Evolutionary conservation across 2,329 filamentous ascomycete genomes (phyloP), one percentile per base, ranked within the genome.

Genomic region (Clarireedia homoeocarpa): DNA sequence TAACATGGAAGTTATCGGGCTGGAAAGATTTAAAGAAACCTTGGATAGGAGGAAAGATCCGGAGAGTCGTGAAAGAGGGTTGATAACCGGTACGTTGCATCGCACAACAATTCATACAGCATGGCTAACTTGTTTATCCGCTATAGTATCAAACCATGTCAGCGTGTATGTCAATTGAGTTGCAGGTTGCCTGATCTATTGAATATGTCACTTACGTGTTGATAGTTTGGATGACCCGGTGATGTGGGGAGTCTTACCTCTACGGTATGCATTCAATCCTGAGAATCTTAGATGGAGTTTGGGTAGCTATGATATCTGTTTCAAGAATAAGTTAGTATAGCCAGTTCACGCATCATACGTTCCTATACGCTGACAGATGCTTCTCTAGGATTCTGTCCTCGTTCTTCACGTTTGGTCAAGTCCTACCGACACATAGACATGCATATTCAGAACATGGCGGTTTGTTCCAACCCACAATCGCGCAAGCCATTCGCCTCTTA

Each of bases 291-390:
- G 94, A 70, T 97, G 91, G 90, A 84, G 86, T 9, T 80, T 99
- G 54, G 94, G 89, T 24, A 95, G 91, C 66, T 89, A 96, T 70
- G 94, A 99, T 71, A 91, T 99, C 58, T 96, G 91, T 73, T 99
- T 95, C 71, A 86, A 85, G 66, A 92, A 89, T 69, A 85, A 83
- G 89, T 94, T 74, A 59, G 76, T 64, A n/a, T 42, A 36, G 52
- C 58, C 48, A 30, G 34, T 45, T 20, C 24, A 15, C 5, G 10
- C 3, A 4, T 1, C 6, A 26, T 9, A 17, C 20, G 30, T 12
- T 34, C 6, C 14, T 20, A 14, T 14, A 39, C 50, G 63, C 17
- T 42, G 39, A n/a, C 9, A 42, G 52, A 60, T 27, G 2, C 38
- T 42, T 26, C n/a, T 38, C 7, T 63, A 92, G 89, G 68, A 69